Conservation (phyloP, 805 yeast species). For the Saturnispora serradocipensis region DNA sequence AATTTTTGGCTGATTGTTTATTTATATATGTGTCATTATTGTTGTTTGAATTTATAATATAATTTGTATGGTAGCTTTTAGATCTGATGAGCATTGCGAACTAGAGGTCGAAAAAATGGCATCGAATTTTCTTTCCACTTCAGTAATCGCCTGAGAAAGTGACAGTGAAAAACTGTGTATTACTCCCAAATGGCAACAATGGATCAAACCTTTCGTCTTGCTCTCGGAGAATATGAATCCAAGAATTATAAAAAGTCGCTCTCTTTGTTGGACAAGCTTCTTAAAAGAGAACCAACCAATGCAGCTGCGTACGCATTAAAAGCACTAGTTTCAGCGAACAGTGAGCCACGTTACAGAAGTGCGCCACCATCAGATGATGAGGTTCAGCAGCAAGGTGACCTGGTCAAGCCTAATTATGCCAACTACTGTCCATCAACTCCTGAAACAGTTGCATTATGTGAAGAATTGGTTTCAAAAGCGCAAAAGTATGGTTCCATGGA, state of each 20-base stretch:
- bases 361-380: conserved; percentile 7
- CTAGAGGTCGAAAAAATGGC: neutral
- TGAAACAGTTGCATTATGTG: conserved; percentile 52
- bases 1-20: neutral
- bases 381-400: conserved; percentile 4
- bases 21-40: neutral
- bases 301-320: conserved; percentile 80
- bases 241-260: conserved; percentile 84
- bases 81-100: neutral
- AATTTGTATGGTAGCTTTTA: neutral
- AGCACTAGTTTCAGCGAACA: conserved; percentile 44
- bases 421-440: conserved; percentile 39
- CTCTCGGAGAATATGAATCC: conserved; percentile 71
- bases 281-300: conserved; percentile 68
- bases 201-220: conserved; percentile 49
- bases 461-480: conserved; percentile 51
- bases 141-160: neutral
- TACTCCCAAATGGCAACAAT: neutral
- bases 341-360: conserved; percentile 8
- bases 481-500: conserved; percentile 48
- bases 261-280: conserved; percentile 60
- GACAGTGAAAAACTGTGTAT: no score
- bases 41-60: neutral
- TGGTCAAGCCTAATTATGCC: conserved; percentile 6
- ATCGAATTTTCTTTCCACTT: neutral